Evolutionary conservation across 768 basidiomycete genomes (phyloP).

Genomic region (Boletus insuetus): DNA sequence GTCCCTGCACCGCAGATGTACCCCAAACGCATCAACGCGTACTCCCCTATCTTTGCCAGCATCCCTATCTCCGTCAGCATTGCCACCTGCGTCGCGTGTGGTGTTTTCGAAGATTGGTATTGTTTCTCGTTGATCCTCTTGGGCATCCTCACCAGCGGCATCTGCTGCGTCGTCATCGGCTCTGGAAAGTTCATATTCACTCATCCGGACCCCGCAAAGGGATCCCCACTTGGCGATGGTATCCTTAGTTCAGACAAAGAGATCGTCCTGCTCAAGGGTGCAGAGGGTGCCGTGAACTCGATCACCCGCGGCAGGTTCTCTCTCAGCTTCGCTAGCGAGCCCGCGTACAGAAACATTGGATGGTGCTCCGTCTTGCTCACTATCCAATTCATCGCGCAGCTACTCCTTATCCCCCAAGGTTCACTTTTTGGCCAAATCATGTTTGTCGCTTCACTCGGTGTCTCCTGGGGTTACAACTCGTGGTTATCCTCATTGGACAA

Average conservation of each 20-base stretch:
- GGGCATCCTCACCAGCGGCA: slow-evolving; percentile 31
- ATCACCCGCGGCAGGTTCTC: slow-evolving; percentile 31
- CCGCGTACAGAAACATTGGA: slow-evolving; percentile 28
- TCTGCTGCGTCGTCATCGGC: slow-evolving; percentile 34
- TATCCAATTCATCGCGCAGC: slow-evolving; percentile 34
- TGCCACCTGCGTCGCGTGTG: slow-evolving; percentile 28
- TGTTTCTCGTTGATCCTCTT: slow-evolving; percentile 34
- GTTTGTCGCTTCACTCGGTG: slow-evolving; percentile 32
- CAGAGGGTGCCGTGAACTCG: slow-evolving; percentile 28
- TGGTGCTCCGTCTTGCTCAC: slow-evolving; percentile 32
- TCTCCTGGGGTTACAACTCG: slow-evolving; percentile 37
- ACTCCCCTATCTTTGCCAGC: slow-evolving; percentile 26
- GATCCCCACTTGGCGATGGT: slow-evolving; percentile 30
- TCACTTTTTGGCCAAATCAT: slow-evolving; percentile 35
- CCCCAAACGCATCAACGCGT: slow-evolving; percentile 19
- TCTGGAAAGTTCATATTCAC: slow-evolving; percentile 28
- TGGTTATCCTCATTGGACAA: slow-evolving; percentile 39
- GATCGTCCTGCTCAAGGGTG: slow-evolving; percentile 26
- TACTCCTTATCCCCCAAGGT: slow-evolving; percentile 35
- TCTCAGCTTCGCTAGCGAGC: slow-evolving; percentile 19
- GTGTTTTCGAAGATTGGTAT: slow-evolving; percentile 32
- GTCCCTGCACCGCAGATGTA: slow-evolving; percentile 15
- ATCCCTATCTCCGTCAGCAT: slow-evolving; percentile 32
- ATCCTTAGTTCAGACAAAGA: slow-evolving; percentile 21
- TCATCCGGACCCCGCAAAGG: slow-evolving; percentile 23